Base-by-base conservation (phyloP, 306 rosid genomes). In the Hippophae rhamnoides region DNA sequence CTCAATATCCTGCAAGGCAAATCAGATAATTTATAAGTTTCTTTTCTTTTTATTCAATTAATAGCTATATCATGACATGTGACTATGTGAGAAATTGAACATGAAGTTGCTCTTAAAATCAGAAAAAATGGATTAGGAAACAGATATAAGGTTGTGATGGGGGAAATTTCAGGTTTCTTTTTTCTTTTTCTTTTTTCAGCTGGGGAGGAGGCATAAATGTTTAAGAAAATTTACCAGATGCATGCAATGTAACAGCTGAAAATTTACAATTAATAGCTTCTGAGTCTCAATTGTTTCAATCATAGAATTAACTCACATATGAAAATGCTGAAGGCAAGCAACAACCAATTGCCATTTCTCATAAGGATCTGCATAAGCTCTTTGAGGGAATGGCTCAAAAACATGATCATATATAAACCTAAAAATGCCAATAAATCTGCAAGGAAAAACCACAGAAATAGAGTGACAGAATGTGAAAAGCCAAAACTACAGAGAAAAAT, bases 341-440 rank as follows among this genome's bases (percentile, higher is more conserved):
- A 81, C 82, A 74, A 85, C 93, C 74, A 92, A 78, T 77, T 87
- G 86, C 98, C 98, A 92, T 73, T 92, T 92, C 78, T 87, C 98
- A 62, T 79, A 74, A 13, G 93, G 86, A 81, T 87, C 87, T 0
- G 78, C 82, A 64, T 87, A 92, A 53, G 98, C 98, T 81, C 98
- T 77, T 64, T 92, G 98, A 73, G 96, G 95, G 79, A 85, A 92
- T 56, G 96, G 98, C 72, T 92, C 95, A 74, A 92, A 92, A 67
- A 87, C 98, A 74, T 92, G 96, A 77, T 92, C 98, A 61, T 83
- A 92, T 60, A 87, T 78, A 63, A 92, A 92, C 76, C 93, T 79
- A 77, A 92, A 92, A 74, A 92, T 87, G 67, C 98, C 96, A 43
- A 92, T 81, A 75, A 87, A 92, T 85, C 96, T 92, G 89, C 67